Conservation (phyloP, 805 yeast genomes). For the Wickerhamiella alocasiicola region DNA sequence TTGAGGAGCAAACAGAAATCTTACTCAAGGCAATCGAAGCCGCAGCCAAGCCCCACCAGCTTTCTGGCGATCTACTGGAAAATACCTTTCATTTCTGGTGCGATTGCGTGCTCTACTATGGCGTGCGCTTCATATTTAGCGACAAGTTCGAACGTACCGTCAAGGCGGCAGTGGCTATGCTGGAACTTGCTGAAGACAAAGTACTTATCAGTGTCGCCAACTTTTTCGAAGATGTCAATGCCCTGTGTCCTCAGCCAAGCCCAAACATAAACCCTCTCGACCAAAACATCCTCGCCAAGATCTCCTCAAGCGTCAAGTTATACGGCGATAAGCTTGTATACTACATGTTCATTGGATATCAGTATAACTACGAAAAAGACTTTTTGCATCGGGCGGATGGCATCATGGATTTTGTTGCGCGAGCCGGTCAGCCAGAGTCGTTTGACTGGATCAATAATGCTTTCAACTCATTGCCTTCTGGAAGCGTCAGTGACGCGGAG, state of each 20-base stretch:
- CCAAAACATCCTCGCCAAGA: slow-evolving; percentile 28
- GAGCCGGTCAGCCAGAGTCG: slow-evolving; percentile 31
- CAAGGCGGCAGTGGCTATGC: slow-evolving; percentile 23
- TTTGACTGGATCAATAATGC: slow-evolving; percentile 54
- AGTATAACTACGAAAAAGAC: slow-evolving; percentile 46
- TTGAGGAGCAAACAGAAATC: background rate
- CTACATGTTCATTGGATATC: slow-evolving; percentile 56
- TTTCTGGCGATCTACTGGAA: slow-evolving; percentile 3
- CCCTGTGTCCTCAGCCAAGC: slow-evolving; percentile 28
- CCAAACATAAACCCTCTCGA: slow-evolving; percentile 14
- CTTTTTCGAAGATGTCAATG: slow-evolving; percentile 62
- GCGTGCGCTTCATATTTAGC: slow-evolving; percentile 14
- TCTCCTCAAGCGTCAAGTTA: slow-evolving; percentile 26
- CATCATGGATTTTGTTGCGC: slow-evolving; percentile 18
- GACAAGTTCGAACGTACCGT: slow-evolving; percentile 5
- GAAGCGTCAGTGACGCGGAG: slow-evolving; percentile 56
- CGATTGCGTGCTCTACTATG: slow-evolving; percentile 15
- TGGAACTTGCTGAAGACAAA: slow-evolving; percentile 52
- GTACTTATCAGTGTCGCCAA: slow-evolving; percentile 60
- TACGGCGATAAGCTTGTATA: slow-evolving; percentile 46
- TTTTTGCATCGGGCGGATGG: slow-evolving; percentile 15
- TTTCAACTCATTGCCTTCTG: slow-evolving; percentile 44
- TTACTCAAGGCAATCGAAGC: slow-evolving; percentile 14
- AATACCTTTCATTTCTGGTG: slow-evolving; percentile 19
- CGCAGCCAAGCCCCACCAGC: background rate